Base-by-base conservation (phyloP, 768 basidiomycete genomes). In the Inosperma sp. region DNA sequence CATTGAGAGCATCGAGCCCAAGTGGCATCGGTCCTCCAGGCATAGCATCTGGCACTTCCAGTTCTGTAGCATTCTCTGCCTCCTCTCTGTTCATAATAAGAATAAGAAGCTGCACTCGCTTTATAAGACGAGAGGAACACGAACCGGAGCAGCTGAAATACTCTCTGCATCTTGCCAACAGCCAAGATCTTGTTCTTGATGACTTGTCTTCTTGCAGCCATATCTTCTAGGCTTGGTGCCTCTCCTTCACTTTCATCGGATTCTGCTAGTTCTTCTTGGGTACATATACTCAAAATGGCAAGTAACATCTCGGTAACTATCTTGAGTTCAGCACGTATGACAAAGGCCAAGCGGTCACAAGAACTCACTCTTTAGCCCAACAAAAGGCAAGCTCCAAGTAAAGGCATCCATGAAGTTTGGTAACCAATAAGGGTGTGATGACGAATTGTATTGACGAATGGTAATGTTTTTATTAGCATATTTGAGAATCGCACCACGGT, bases 131-230 rank as follows among this genome's bases (percentile, higher is more conserved):
- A 29, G 33, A 10, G 14, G 48, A 41, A 19, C 4, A 72, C 86
- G 54, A 52, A 95, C 92, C 94, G 87, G 49, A 99, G 81, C 23
- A 98, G 76, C 4, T 93, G 88, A 70, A 99, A 98, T 22, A 99
- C 93, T 34, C 93, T 79, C 17, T 93, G 86, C 89, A 99, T 94
- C 56, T 92, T 79, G 19, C 95, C 96, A 44, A 99, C 93, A 48
- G 93, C 93, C 71, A 97, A 78, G 56, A 99, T 98, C 79, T 98
- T 99, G 74, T 86, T 95, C 74, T 94, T 96, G 78, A 99, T 96
- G 53, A 88, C 76, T 65, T 90, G 86, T 59, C 91, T 79, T 52
- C 93, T 83, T 62, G 94, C 92, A 7, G 73, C 65, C 0, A 77
- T 62, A 25, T 86, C 83, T 5, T 73, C 57, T 7, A 63, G 54